Base-by-base conservation (phyloP, 2,329 filamentous ascomycete species). In the Aspergillus oerlinghausenensis region DNA sequence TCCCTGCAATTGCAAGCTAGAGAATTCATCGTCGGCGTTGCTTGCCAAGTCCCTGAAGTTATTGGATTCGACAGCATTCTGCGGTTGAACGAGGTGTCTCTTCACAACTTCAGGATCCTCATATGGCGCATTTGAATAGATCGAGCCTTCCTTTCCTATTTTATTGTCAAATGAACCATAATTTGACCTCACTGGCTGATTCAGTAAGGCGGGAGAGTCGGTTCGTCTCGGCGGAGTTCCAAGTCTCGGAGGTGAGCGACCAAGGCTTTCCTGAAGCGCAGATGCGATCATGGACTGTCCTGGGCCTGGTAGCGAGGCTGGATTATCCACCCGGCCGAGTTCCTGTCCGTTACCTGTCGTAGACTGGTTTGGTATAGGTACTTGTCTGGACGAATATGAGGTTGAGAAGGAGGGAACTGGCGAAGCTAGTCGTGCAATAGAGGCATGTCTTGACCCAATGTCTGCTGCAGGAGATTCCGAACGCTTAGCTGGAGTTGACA, bases 51-150 rank as follows among this genome's bases (percentile, higher is more conserved):
- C 65, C 32, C 67, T 70, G 35, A 68, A 69, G 55, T 60, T 61
- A 59, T 60, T 67, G 55, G 54, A 70, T 57, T 66, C 71, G 65
- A 64, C 65, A 71, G 65, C 68, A 60, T 78, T 71, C 55, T 77
- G 75, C n/a, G 89, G 86, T 68, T 88, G 85, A 21, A 97, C 90
- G 66, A 96, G 77, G 79, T 99, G 94, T 63, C 93, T 84, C 71
- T 88, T 92, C 63, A 99, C 84, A 54, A 97, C 90, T 71, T 97
- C 92, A 17, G 92, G 88, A 67, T 97, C 91, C 75, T 97, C 92
- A 69, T 88, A 88, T 4, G 88, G 86, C 23, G 80, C 85, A 43
- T 79, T 75, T 51, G 74, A 73, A 57, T 72, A 73, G 51, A 78
- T 69, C 49, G 73, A 69, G 70, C 79, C 60, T 75, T 73, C 63